Evolutionary conservation across 305 asterid species (phyloP).

Genomic region (Caryopteris hybrid): DNA sequence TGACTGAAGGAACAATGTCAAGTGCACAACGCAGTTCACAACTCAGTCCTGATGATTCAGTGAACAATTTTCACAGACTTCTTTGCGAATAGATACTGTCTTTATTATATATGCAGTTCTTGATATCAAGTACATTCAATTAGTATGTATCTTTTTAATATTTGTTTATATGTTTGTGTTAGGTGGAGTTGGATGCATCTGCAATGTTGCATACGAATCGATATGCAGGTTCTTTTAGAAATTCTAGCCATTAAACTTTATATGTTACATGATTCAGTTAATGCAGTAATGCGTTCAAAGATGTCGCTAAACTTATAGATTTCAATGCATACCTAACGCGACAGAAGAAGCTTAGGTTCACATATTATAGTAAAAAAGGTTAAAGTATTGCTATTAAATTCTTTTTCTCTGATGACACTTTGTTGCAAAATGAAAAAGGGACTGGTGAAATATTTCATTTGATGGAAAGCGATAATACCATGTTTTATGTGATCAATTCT

Average conservation of each 20-base stretch:
- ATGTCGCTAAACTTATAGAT: background rate
- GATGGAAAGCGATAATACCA: background rate
- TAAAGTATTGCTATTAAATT: background rate
- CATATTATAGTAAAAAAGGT: background rate
- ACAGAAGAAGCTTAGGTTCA: background rate
- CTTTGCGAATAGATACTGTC: background rate
- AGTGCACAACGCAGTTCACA: too few relatives aligned
- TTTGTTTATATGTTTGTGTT: constrained; percentile 21
- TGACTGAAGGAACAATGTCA: background rate
- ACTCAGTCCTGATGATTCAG: constrained; percentile 5
- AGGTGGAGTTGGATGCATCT: constrained; percentile 96
- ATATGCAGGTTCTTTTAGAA: constrained; percentile 58
- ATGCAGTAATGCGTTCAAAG: constrained; percentile 9
- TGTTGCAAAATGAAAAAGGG: background rate
- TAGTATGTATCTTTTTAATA: background rate
- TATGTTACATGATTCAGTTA: constrained; percentile 6
- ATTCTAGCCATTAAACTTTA: background rate
- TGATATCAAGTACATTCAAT: background rate
- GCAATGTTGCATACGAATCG: constrained; percentile 75
- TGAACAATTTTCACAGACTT: background rate
- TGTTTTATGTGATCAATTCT: background rate
- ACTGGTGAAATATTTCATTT: background rate
- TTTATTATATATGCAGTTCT: constrained; percentile 11
- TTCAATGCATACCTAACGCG: background rate
- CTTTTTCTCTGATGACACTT: background rate